Evolutionary conservation across 495 filamentous ascomycete species (phyloP).

Genomic region (Lepidopterella palustris): DNA sequence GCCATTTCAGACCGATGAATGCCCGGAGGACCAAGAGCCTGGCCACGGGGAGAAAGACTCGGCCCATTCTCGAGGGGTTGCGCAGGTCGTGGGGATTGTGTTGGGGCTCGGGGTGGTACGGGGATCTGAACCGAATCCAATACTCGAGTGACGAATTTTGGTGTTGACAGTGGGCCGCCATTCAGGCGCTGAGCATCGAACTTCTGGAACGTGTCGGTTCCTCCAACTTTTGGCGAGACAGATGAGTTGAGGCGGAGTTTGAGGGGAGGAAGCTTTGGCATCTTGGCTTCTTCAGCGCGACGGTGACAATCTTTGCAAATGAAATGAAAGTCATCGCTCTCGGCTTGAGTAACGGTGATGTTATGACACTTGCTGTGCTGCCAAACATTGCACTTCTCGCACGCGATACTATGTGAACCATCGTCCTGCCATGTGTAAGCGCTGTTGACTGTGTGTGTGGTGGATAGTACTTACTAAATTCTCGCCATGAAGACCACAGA

Average conservation of each 20-base stretch:
- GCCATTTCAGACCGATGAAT: slow-evolving; percentile 25
- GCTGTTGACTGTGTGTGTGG: background rate
- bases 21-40: slow-evolving; percentile 29
- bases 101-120: slow-evolving; percentile 7
- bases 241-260: slow-evolving; percentile 57
- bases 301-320: slow-evolving; percentile 72
- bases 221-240: slow-evolving; percentile 24
- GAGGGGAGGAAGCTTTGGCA: slow-evolving; percentile 64
- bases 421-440: slow-evolving; percentile 57
- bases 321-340: slow-evolving; percentile 83
- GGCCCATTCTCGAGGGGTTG: slow-evolving; percentile 31
- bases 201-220: slow-evolving; percentile 26
- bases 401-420: slow-evolving; percentile 88
- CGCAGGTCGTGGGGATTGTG: slow-evolving; percentile 11
- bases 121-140: slow-evolving; percentile 28
- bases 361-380: slow-evolving; percentile 89
- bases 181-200: slow-evolving; percentile 29
- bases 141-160: slow-evolving; percentile 16
- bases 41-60: slow-evolving; percentile 37
- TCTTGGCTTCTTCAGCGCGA: slow-evolving; percentile 55
- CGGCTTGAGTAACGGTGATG: slow-evolving; percentile 68
- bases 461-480: slow-evolving; percentile 49
- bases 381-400: slow-evolving; percentile 92
- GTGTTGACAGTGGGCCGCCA: slow-evolving; percentile 7
- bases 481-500: slow-evolving; percentile 82